These are phyloP conservation scores for Perkinsus olseni DNA, from an alignment of 169 alveolate species.

Conservation along the genomic window DNA sequence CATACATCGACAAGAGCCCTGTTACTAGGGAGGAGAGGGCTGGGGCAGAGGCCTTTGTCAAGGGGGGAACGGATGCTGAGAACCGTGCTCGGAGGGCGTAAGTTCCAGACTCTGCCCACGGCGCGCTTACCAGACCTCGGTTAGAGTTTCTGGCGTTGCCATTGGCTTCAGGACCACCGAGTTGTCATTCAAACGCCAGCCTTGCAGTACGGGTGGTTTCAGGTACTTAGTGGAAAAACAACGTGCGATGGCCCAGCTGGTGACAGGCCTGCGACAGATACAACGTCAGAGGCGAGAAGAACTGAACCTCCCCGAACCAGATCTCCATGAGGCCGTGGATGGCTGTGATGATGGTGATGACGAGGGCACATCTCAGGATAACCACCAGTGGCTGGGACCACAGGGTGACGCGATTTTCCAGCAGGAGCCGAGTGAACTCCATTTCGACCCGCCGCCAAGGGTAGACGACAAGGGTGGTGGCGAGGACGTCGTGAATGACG, in stretches of 20 bases:
- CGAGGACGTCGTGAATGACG: too few species aligned
- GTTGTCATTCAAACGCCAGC: too few species aligned
- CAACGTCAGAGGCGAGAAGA: background rate
- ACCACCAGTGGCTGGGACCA: background rate
- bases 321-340: background rate
- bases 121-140: background rate
- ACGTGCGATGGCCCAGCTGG: background rate
- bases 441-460: background rate
- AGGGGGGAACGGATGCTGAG: background rate
- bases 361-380: background rate
- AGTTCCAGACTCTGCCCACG: background rate
- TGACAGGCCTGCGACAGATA: background rate
- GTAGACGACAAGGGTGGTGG: background rate
- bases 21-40: background rate
- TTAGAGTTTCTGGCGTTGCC: too few species aligned
- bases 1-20: background rate
- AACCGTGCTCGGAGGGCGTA: background rate
- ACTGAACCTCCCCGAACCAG: background rate
- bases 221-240: background rate
- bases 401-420: background rate
- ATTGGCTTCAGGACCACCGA: too few species aligned
- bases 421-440: background rate
- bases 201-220: background rate
- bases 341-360: background rate
- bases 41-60: background rate